A percentile compares a stretch with the other conserved stretches of the same genome.
phyloP scores from a whole-genome alignment of 2,329 filamentous ascomycete species.

The Talaromyces sp. region DNA sequence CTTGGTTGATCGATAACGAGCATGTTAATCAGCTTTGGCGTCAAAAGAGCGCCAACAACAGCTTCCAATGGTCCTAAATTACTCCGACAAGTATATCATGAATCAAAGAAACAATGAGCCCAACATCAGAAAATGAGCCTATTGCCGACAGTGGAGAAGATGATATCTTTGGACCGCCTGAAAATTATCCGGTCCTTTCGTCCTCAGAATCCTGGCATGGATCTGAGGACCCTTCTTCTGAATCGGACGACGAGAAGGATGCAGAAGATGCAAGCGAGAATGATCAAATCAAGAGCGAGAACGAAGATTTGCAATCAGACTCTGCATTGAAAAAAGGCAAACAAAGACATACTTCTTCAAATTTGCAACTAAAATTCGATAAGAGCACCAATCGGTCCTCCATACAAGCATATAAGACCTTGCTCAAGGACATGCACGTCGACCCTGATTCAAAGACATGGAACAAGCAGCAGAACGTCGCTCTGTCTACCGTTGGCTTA shows the following conservation, averaged over 20 bases:
- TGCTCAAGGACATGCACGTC: constrained; percentile 51
- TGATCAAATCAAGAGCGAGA: neutral
- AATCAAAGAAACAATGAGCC: constrained; percentile 27
- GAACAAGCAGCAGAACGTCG: neutral
- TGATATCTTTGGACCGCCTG: neutral
- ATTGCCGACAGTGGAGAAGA: constrained; percentile 4
- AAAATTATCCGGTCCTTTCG: neutral
- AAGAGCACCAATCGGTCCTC: neutral
- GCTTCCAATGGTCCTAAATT: neutral
- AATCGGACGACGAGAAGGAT: neutral
- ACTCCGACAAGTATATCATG: neutral
- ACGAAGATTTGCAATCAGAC: neutral
- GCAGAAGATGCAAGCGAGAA: neutral
- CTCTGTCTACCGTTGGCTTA: constrained; percentile 26
- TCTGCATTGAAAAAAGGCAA: neutral
- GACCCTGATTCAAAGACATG: neutral
- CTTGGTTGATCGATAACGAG: neutral
- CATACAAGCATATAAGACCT: constrained; percentile 47
- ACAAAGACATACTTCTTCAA: neutral
- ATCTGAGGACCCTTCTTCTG: neutral
- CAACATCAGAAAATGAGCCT: constrained; percentile 31
- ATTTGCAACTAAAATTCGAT: neutral
- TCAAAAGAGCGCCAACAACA: neutral
- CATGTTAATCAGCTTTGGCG: neutral
- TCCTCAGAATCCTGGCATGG: constrained; percentile 10